A percentile compares a stretch with the other conserved stretches of the same genome.
Conservation (phyloP, 768 basidiomycete genomes). For the Candolleomyces aberdarensis region DNA sequence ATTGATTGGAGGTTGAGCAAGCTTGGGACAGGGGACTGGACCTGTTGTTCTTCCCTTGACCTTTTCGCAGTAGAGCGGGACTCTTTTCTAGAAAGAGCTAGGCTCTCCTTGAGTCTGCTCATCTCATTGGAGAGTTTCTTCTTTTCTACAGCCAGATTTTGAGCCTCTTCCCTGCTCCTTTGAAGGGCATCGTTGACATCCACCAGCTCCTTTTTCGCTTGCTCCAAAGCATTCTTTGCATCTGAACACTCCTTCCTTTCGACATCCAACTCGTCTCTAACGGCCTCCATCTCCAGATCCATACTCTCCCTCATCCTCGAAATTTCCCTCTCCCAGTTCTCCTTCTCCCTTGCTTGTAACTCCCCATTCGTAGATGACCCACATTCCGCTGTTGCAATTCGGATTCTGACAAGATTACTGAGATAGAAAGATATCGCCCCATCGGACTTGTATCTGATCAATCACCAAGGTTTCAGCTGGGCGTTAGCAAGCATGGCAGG, state of each 20-base stretch:
- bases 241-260: neutral
- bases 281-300: no score
- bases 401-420: constrained; percentile 6
- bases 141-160: neutral
- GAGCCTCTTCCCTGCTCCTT: neutral
- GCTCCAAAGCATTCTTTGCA: neutral
- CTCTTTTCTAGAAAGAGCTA: neutral
- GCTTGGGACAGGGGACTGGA: no score
- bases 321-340: no score
- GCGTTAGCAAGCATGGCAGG: no score
- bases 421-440: constrained; percentile 13
- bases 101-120: neutral
- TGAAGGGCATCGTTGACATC: neutral
- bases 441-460: constrained; percentile 8
- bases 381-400: constrained; percentile 3
- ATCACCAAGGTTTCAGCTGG: neutral
- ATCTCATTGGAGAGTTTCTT: neutral
- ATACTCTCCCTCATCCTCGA: neutral
- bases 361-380: no score
- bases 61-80: no score
- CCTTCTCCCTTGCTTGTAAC: neutral
- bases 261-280: neutral
- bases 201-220: neutral
- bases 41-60: no score
- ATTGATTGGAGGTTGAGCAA: neutral